Evolutionary conservation across 2,329 filamentous ascomycete genomes (phyloP), one percentile per base, ranked within the genome.

Genomic region (Sporothrix brasiliensis): DNA sequence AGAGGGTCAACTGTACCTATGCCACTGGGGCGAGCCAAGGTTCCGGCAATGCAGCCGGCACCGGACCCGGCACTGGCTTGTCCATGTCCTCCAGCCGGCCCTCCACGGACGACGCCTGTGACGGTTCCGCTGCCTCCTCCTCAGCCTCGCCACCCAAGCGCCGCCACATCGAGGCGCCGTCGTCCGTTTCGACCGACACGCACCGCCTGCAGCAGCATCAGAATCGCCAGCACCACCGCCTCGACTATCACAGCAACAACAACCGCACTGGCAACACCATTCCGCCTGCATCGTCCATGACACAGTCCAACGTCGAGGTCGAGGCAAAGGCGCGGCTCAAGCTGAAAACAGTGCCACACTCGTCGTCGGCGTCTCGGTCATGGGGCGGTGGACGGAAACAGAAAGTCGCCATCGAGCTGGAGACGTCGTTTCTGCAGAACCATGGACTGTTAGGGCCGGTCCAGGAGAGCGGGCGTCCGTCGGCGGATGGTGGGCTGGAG

Each of bases 1-100:
- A 86, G 77, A 79, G 76, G 24, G 76, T 84, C 69, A 75, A 74
- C 4, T 86, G 84, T 74, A 75, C 78, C 39, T 86, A 86, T 50
- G 19, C 67, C 4, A 39, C 61, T 10, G 27, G 24, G 39, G 44
- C 13, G 27, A n/a, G 39, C 11, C 58, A 21, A 24, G 58, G 58
- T 11, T n/a, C 58, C n/a, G 39, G 58, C 6, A 47, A 39, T 9
- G 34, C 6, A 34, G 1, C 58, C 39, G 21, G 58, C 13, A 47
- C 58, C 5, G 58, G 58, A 27, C 39, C 39, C 6, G 58, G 10
- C 5, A 63, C 58, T 0, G 58, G 58, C 39, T 39, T 19, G 47
- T 34, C 47, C 27, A 30, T 39, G 27, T 50, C 61, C 16, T 27
- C 34, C 34, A 39, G 34, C 54, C 54, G 41, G 10, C 47, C 52